These are phyloP conservation scores for Juncus effusus DNA, from an alignment of 176 grass and related monocot species.

Conservation along the genomic window DNA sequence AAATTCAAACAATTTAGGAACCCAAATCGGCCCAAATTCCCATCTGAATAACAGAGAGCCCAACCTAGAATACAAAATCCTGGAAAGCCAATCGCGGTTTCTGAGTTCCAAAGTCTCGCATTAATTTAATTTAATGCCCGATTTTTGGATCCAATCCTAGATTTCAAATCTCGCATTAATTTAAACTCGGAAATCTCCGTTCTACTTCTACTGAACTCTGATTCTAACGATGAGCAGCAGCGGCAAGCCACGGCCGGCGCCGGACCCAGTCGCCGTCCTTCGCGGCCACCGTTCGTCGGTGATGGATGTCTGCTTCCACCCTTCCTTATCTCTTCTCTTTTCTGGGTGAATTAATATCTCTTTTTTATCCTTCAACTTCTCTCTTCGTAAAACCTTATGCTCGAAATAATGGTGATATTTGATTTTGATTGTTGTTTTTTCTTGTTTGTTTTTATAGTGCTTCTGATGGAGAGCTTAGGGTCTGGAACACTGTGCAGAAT, in stretches of 20 bases:
- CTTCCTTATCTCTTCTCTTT: slow-evolving; percentile 62
- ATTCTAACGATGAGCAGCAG: slow-evolving; percentile 23
- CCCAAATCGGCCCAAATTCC: no score
- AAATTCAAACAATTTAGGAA: no score
- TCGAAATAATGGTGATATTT: background rate
- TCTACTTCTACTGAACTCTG: background rate
- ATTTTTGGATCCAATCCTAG: no score
- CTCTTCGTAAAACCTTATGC: background rate
- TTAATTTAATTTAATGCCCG: no score
- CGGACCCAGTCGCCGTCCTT: slow-evolving; percentile 71
- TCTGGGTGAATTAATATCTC: slow-evolving; percentile 43
- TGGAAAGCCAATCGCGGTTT: no score
- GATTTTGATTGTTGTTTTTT: background rate
- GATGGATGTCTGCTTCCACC: slow-evolving; percentile 81
- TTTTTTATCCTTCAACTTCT: background rate
- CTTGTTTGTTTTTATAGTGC: slow-evolving; percentile 31
- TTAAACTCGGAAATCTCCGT: background rate
- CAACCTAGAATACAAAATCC: no score
- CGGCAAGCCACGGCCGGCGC: slow-evolving; percentile 35
- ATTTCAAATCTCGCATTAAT: no score
- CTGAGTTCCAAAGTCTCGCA: no score
- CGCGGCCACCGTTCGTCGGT: slow-evolving; percentile 71
- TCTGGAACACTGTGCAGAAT: slow-evolving; percentile 71
- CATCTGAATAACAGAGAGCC: no score
- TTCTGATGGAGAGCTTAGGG: slow-evolving; percentile 77